These are phyloP conservation scores for Acrodontium crateriforme DNA, from an alignment of 2,329 filamentous ascomycete species.

Conservation along the genomic window DNA sequence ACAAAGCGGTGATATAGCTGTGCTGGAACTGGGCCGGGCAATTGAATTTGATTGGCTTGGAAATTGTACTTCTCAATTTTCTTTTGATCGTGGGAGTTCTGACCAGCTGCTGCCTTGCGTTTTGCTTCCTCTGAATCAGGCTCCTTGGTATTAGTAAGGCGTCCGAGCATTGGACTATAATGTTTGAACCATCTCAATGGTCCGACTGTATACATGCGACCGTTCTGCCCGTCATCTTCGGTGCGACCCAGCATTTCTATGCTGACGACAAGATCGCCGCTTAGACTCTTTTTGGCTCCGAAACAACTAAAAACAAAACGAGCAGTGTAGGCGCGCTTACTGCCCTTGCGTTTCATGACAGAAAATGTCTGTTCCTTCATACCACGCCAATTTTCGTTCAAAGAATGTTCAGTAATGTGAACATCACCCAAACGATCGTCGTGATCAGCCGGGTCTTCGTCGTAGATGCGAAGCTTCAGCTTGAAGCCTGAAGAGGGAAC, in stretches of 20 bases:
- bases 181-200: conserved; percentile 69
- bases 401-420: conserved; percentile 47
- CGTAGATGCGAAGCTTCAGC: conserved; percentile 75
- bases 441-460: conserved; percentile 75
- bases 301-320: conserved; percentile 54
- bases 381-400: conserved; percentile 55
- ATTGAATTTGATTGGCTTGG: conserved; percentile 82
- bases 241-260: conserved; percentile 67
- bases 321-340: conserved; percentile 71
- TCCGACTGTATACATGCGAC: conserved; percentile 65
- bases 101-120: conserved; percentile 8
- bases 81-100: conserved; percentile 17
- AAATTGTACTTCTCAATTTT: conserved; percentile 58
- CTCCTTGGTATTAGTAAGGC: conserved; percentile 55
- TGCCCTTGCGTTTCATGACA: conserved; percentile 72
- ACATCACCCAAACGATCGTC: conserved; percentile 84
- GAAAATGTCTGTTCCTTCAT: conserved; percentile 51
- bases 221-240: conserved; percentile 42
- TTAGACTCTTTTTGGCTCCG: conserved; percentile 48
- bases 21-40: conserved; percentile 67
- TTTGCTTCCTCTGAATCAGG: conserved; percentile 27
- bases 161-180: conserved; percentile 77
- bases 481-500: conserved; percentile 67
- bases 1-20: conserved; percentile 83
- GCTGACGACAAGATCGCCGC: conserved; percentile 57